Conservation (phyloP, 1,284 basidiomycete species). For the Cryptococcus jaspeensis region DNA sequence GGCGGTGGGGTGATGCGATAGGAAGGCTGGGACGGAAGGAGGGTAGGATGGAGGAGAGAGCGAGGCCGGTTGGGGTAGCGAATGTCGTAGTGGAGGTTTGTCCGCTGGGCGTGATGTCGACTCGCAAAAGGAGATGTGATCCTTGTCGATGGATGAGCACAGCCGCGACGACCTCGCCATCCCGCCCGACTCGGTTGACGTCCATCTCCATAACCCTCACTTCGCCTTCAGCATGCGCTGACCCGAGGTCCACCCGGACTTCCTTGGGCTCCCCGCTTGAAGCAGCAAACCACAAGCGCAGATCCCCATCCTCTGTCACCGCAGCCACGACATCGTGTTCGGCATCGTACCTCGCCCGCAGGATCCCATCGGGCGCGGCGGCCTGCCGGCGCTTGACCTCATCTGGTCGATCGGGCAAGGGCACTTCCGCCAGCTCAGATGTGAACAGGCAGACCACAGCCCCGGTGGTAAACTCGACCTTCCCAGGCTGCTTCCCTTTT, state of each 20-base stretch:
- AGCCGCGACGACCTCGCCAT: constrained; percentile 14
- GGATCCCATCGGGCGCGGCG: constrained; percentile 33
- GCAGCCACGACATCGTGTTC: constrained; percentile 35
- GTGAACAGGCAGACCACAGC: constrained; percentile 41
- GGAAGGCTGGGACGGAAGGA: constrained; percentile 20
- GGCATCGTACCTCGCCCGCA: constrained; percentile 33
- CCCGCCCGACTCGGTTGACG: neutral
- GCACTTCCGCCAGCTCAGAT: constrained; percentile 20
- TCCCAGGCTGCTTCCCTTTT: constrained; percentile 18
- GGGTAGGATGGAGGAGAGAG: constrained; percentile 17
- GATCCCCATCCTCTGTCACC: constrained; percentile 41
- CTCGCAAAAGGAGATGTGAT: constrained; percentile 26
- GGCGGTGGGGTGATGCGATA: constrained; percentile 15
- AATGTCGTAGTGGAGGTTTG: constrained; percentile 7
- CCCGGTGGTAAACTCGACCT: constrained; percentile 19
- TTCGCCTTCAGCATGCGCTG: constrained; percentile 23
- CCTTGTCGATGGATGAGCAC: constrained; percentile 34
- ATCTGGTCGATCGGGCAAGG: constrained; percentile 35
- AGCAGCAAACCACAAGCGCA: constrained; percentile 37
- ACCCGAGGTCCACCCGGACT: constrained; percentile 36
- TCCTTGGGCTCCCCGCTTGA: constrained; percentile 13
- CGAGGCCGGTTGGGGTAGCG: constrained; percentile 14
- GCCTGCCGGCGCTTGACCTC: constrained; percentile 31
- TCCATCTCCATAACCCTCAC: constrained; percentile 28
- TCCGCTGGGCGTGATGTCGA: constrained; percentile 21